A percentile compares a stretch with the other conserved stretches of the same genome.
Evolutionary conservation across 306 rosid genomes (phyloP).

Genomic region (Cicer bijugum): DNA sequence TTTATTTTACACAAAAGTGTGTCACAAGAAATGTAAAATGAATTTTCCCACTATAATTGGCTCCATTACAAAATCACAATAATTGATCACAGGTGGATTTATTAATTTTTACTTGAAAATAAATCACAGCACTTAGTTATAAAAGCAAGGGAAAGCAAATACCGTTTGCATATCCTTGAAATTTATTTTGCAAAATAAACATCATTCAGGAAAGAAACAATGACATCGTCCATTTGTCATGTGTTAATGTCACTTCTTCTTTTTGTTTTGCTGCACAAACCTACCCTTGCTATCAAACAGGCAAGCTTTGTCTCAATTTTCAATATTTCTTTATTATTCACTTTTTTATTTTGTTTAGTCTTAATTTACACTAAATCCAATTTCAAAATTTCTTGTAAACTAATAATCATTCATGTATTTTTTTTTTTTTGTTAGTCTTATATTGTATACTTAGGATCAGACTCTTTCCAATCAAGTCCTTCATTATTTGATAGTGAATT

Average conservation of each 20-base stretch:
- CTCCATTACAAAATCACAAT: background rate
- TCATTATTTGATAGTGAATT: constrained; percentile 23
- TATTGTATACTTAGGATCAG: constrained; percentile 72
- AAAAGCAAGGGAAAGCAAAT: background rate
- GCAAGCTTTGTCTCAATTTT: constrained; percentile 34
- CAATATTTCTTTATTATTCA: background rate
- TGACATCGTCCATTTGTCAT: constrained; percentile 39
- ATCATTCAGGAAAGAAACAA: constrained; percentile 18
- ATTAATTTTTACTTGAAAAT: background rate
- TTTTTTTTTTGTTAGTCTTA: constrained; percentile 55
- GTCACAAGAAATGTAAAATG: background rate
- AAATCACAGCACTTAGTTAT: background rate
- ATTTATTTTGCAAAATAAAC: background rate
- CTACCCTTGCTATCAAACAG: constrained; percentile 51
- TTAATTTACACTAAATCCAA: no score
- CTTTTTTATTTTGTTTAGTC: background rate
- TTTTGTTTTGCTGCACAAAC: constrained; percentile 43
- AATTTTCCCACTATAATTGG: background rate
- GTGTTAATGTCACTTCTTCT: constrained; percentile 45
- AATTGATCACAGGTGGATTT: background rate
- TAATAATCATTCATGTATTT: background rate
- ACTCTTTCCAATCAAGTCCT: constrained; percentile 47
- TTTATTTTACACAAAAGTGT: background rate
- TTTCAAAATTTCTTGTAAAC: no score
- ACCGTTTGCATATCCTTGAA: background rate